Percentiles rank a stretch among this genome's conserved stretches.
phyloP scores from a whole-genome alignment of 2,329 filamentous ascomycete genomes.

The Coniochaeta sp. region DNA sequence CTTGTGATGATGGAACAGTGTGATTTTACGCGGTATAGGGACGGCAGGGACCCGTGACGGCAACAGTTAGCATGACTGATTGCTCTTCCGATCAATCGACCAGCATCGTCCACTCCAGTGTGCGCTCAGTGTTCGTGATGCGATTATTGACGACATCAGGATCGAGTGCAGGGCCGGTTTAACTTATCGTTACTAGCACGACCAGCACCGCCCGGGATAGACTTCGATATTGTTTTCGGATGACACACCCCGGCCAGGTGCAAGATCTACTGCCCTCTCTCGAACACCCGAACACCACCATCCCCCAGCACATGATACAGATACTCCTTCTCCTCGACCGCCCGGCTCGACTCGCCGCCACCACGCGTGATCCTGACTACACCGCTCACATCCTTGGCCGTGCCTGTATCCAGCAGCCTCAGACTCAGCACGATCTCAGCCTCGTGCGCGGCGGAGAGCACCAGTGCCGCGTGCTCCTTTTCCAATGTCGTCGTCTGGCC shows the following conservation, averaged over 20 bases:
- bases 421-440: slow-evolving; percentile 66
- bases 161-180: neutral
- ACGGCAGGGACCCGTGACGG: neutral
- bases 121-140: neutral
- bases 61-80: neutral
- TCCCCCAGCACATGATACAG: slow-evolving; percentile 77
- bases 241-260: neutral
- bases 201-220: neutral
- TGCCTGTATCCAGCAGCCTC: slow-evolving; percentile 74
- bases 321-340: slow-evolving; percentile 58
- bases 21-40: neutral
- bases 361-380: slow-evolving; percentile 70
- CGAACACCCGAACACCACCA: slow-evolving; percentile 76
- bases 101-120: neutral
- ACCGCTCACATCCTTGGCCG: slow-evolving; percentile 85
- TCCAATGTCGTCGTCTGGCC: slow-evolving; percentile 58
- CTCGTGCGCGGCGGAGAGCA: slow-evolving; percentile 65
- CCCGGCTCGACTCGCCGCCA: slow-evolving; percentile 19
- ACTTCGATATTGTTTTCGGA: neutral
- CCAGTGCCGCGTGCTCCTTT: slow-evolving; percentile 61
- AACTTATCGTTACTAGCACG: neutral
- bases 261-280: slow-evolving; percentile 56
- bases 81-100: neutral
- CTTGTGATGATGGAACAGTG: neutral
- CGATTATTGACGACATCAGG: neutral